These are phyloP conservation scores for Leccinum subrobustum DNA, from an alignment of 1,284 basidiomycete genomes.

Conservation along the genomic window DNA sequence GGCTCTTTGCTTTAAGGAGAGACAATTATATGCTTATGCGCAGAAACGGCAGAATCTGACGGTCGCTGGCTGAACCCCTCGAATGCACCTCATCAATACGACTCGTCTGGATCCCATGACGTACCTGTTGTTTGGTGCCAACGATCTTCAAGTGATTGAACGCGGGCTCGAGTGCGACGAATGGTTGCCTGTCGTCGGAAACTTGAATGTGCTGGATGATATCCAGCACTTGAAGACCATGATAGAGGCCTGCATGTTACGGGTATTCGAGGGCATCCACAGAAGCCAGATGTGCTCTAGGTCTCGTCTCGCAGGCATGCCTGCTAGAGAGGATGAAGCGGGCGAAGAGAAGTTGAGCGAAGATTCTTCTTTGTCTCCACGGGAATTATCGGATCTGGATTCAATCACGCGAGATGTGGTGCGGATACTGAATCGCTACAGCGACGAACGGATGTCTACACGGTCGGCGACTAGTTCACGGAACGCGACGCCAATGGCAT, in stretches of 20 bases:
- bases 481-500: slow-evolving; percentile 60
- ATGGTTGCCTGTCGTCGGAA: slow-evolving; percentile 88
- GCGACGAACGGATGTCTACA: slow-evolving; percentile 53
- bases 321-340: slow-evolving; percentile 54
- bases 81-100: slow-evolving; percentile 78
- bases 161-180: slow-evolving; percentile 83
- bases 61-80: slow-evolving; percentile 45
- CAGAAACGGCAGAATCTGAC: slow-evolving; percentile 85
- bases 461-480: slow-evolving; percentile 62
- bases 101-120: slow-evolving; percentile 88
- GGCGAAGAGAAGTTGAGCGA: slow-evolving; percentile 52
- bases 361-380: slow-evolving; percentile 53
- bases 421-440: slow-evolving; percentile 64
- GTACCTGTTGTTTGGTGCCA: slow-evolving; percentile 91
- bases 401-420: slow-evolving; percentile 74
- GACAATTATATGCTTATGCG: slow-evolving; percentile 82
- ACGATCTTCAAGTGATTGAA: slow-evolving; percentile 66
- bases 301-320: slow-evolving; percentile 36
- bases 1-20: slow-evolving; percentile 43
- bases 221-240: slow-evolving; percentile 81
- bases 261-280: slow-evolving; percentile 88
- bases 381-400: slow-evolving; percentile 76
- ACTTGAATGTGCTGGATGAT: slow-evolving; percentile 78
- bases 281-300: slow-evolving; percentile 40
- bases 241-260: slow-evolving; percentile 84